Evolutionary conservation across 495 filamentous ascomycete genomes (phyloP), one percentile per base, ranked within the genome.

Genomic region (Penicillium manginii): DNA sequence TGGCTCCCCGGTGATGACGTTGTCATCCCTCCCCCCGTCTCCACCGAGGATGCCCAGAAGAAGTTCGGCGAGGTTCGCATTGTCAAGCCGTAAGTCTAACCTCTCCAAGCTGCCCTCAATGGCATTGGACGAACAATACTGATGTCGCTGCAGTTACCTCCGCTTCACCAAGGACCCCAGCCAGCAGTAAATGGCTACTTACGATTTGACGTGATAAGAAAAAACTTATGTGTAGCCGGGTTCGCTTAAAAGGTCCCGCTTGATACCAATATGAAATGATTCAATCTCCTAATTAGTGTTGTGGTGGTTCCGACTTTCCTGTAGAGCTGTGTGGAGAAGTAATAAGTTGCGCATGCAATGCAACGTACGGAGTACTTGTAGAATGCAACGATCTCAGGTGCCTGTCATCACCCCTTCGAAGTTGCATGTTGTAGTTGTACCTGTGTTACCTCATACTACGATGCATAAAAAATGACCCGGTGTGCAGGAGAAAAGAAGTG

Each of bases 41-140:
- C 72, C 12, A 89, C 84, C 12, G 79, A 80, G 60, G 86, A 86
- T 65, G 86, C 86, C 33, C 81, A 77, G 77, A 81, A 80, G 74
- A 88, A 89, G 74, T 89, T 89, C 73, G 84, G 84, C 31, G 75
- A 86, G 55, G 78, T 89, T 37, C 72, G 80, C 64, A 86, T 84
- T 74, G 73, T 88, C 50, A 89, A 86, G 81, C 84, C 85, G 64
- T 88, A 74, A 62, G 73, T 72, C 46, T 29, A 29, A 40, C 21
- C 43, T 21, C 22, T 11, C 14, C 51, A 31, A 5, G 26, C 1
- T 7, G 6, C 3, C 26, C 6, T 8, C 19, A 21, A 40, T 29
- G 11, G 11, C 31, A 18, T 42, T 3, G 31, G 22, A 35, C 19
- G 46, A 29, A 7, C 6, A n/a, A 46, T 64, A 57, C 69, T 70